Base-by-base conservation (phyloP, 225 moss, liverwort and hornwort species). In the Physcomitrellopsis africana region DNA sequence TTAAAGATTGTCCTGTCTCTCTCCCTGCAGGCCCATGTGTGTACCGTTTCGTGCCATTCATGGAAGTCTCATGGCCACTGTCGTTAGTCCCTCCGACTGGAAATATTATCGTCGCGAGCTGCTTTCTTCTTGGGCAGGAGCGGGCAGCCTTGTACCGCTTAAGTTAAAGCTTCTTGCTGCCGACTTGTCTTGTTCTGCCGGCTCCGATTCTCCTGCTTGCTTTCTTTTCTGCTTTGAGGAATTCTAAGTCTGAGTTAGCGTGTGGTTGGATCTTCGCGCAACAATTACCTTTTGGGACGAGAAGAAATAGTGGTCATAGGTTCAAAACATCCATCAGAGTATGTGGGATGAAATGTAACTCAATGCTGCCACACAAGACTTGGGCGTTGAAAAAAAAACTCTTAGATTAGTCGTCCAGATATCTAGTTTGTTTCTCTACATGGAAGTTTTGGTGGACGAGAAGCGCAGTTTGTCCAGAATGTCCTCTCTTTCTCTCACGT, bases 1-100 rank as follows among this genome's bases (percentile, higher is more conserved):
- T 73, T 73, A n/a, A 73, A 63, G 73, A 42, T 53, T 63, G 63
- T 73, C 63, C 73, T 63, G 27, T 45, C 26, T 26, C 42, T 2
- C 54, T 18, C 11, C 64, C 53, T 44, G 43, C 64, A 43, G 24
- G 63, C 54, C 54, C 54, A 23, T 65, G 64, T 74, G 64, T 55
- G 65, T 65, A 18, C 44, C 54, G 7, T 60, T 23, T n/a, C 61
- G 19, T n/a, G 60, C 11, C 63, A 46, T 60, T 72, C 60, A 72
- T 59, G 60, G 48, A 60, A 60, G 32, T 37, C 29, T 46, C 60
- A 73, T 62, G 73, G 63, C 42, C 10, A 5, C 71, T 9, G 26
- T 47, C 59, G 26, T 62, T 73, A 48, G 44, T 63, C 10, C 2
- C 43, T 43, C 11, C 19, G 42, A 9, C 1, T 64, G 44, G 20